Evolutionary conservation across 1,139 yeast species (phyloP).

Genomic region (Hemisphaericaspora xylanilytica): DNA sequence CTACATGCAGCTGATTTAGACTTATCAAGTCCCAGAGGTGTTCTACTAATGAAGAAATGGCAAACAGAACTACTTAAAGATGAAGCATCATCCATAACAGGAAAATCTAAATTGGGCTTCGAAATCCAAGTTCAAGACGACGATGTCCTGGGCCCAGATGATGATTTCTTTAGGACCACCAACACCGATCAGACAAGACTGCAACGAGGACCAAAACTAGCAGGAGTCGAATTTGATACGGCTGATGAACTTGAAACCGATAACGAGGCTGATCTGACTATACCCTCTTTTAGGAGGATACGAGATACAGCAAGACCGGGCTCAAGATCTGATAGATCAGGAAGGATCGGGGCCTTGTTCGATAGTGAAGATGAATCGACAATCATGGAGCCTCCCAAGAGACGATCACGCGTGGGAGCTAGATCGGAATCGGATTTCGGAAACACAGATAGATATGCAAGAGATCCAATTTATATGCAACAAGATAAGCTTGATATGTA

Average conservation of each 20-base stretch:
- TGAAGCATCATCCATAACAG: not conserved
- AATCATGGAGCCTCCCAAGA: not conserved
- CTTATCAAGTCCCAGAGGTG: not conserved
- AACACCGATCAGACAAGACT: not conserved
- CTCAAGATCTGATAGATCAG: not conserved
- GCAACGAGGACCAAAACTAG: not conserved
- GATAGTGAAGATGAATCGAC: not conserved
- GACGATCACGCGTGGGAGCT: not conserved
- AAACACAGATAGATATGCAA: too few relatives aligned
- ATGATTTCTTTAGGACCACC: not conserved
- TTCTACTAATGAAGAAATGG: constrained; percentile 2
- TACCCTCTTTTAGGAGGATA: not conserved
- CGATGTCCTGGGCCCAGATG: not conserved
- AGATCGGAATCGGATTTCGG: too few relatives aligned
- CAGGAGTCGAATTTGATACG: not conserved
- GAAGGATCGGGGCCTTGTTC: not conserved
- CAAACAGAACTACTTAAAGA: constrained; percentile 1
- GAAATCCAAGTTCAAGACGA: constrained; percentile 1
- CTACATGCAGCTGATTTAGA: constrained; percentile 7
- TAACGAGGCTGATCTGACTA: not conserved
- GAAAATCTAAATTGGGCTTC: not conserved
- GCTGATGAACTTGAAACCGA: not conserved
- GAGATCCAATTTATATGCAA: not conserved
- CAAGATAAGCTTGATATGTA: not conserved
- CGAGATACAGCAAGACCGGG: not conserved